Evolutionary conservation across 2,329 filamentous ascomycete species (phyloP).

Genomic region (Ustulina deusta): DNA sequence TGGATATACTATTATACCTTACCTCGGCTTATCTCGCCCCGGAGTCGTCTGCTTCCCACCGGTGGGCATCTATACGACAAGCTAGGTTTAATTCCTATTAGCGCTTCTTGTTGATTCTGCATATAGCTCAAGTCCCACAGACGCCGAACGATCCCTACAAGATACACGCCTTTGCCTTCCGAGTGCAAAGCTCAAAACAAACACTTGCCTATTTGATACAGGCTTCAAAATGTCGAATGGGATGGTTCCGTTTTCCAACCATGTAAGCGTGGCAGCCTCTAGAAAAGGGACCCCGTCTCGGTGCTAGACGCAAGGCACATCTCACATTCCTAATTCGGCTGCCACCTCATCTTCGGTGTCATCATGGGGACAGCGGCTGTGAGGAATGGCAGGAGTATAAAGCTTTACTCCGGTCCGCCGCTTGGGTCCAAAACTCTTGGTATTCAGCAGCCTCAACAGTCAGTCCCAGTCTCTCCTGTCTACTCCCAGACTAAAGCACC

Average conservation of each 20-base stretch:
- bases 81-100: conserved; percentile 21
- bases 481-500: conserved; percentile 3
- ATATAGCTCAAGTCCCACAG: conserved; percentile 6
- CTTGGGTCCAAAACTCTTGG: conserved; percentile 1
- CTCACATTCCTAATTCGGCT: conserved; percentile 36
- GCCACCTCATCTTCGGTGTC: conserved; percentile 16
- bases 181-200: not conserved
- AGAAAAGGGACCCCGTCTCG: not conserved
- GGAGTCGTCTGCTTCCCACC: not conserved
- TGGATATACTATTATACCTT: not conserved
- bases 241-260: conserved; percentile 24
- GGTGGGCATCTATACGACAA: not conserved
- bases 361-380: conserved; percentile 10
- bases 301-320: conserved; percentile 15
- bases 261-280: conserved; percentile 23
- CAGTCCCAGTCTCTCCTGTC: conserved; percentile 1
- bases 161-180: conserved; percentile 5
- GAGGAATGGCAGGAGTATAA: conserved; percentile 28
- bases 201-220: conserved; percentile 36
- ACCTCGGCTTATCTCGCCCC: conserved; percentile 14
- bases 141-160: not conserved
- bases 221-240: conserved; percentile 3
- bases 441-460: conserved; percentile 15
- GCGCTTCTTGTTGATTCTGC: conserved; percentile 5
- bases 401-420: conserved; percentile 20